Base-by-base conservation (phyloP, 2,329 filamentous ascomycete species). In the Aspergillus sp. region DNA sequence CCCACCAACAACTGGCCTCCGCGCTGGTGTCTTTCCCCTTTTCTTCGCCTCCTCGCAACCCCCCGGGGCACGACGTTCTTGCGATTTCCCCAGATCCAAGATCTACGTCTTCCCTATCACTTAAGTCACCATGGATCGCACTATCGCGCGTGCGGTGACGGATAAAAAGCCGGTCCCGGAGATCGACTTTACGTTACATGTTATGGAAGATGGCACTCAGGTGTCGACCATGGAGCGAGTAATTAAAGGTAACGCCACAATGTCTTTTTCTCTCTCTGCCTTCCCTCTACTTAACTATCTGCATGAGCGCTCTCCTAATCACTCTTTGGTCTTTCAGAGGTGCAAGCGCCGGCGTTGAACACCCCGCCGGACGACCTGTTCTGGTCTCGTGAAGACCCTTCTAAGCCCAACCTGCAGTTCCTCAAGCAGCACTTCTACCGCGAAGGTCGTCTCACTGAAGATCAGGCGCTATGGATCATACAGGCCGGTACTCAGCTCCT, bases 361-460 rank as follows among this genome's bases (percentile, higher is more conserved):
- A 92, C 91, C 71, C 95, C 95, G 32, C 93, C 91, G 71, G 90
- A 97, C 79, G 91, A 97, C 67, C 91, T 97, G 79, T 97, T 99
- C 83, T 94, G 91, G 80, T 91, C 92, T 67, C 90, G 94, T 65
- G 87, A 91, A 63, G 90, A 96, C 71, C 90, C 87, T 61, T 85
- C 86, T 64, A 98, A 97, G 83, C 95, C 95, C 69, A 90, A 97
- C 77, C 89, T 99, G 65, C 85, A 89, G 72, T 99, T 97, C 76
- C 84, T 99, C 66, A 99, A 98, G 84, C 92, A 97, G 78, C 95
- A 99, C 77, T 96, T 99, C 79, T 98, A 97, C 78, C 90, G 95
- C 66, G 95, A 99, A 82, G 95, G 95, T 63, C 92, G 95, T 69
- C 84, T 99, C 75, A 98, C 94, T 50, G 93, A 99, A 77, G 94